These are phyloP conservation scores for Dioszegia aurantiaca DNA, from an alignment of 768 basidiomycete genomes.

Conservation along the genomic window DNA sequence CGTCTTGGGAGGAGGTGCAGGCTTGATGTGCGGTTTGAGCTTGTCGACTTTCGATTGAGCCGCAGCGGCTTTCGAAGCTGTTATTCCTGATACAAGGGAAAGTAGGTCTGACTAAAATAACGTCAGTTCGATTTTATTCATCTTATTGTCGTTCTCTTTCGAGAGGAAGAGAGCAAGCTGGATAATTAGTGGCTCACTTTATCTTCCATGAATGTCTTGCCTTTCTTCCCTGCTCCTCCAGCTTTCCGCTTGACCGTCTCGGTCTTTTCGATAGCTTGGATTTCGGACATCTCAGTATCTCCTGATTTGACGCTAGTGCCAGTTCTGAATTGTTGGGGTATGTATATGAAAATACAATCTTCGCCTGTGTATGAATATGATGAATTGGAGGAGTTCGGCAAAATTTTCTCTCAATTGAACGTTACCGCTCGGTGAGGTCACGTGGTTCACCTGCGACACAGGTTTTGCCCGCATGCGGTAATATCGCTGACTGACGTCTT, in stretches of 20 bases:
- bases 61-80: constrained; percentile 15
- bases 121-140: constrained; percentile 1
- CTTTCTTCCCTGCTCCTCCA: constrained; percentile 40
- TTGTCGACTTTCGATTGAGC: constrained; percentile 11
- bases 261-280: neutral
- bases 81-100: constrained; percentile 13
- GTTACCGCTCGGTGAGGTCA: too few relatives aligned
- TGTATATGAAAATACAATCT: too few relatives aligned
- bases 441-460: too few relatives aligned
- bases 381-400: too few relatives aligned
- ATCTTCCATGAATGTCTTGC: constrained; percentile 36
- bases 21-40: constrained; percentile 15
- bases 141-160: neutral
- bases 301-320: too few relatives aligned
- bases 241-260: constrained; percentile 19
- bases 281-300: neutral
- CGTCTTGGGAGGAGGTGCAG: neutral
- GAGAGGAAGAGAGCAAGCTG: neutral
- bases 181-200: constrained; percentile 22
- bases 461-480: too few relatives aligned
- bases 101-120: constrained; percentile 14
- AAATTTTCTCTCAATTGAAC: too few relatives aligned
- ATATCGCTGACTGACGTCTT: too few relatives aligned
- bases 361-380: too few relatives aligned
- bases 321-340: too few relatives aligned